Base-by-base conservation (phyloP, 352 stramenopile species). In the Phytopythium ostracodes region DNA sequence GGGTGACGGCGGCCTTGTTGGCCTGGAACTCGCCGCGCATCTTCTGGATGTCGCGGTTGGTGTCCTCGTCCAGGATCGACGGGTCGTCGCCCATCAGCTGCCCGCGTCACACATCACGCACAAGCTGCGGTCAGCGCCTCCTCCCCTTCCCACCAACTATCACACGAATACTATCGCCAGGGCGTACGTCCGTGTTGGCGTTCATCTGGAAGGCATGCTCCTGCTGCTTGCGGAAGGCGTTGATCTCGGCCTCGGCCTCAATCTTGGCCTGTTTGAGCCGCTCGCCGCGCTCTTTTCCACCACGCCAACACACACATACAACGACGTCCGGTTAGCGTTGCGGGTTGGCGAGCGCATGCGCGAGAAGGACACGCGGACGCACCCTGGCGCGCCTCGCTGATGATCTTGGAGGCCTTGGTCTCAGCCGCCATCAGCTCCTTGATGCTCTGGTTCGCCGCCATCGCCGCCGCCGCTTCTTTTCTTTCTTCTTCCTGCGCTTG, bases 371-470 rank as follows among this genome's bases (percentile, higher is more conserved):
- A 11, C 42, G 42, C 42, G 50, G 56, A 49, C 51, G 5, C 12
- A 92, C 85, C 87, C 79, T 91, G 79, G 27, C 86, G 81, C 27
- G 88, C 86, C 66, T 96, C 88, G 63, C 80, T 91, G 58, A 96
- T 92, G 73, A 96, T 92, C 68, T 93, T 90, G 62, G 84, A 94
- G n/a, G 88, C 86, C 78, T 94, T 96, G 52, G 79, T 91, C 79
- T 96, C 88, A 60, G 88, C 88, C 53, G 86, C 83, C 77, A 94
- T 92, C 40, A 96, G 81, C 81, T 96, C 88, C 73, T 96, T 92
- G 64, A 93, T 95, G 68, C 86, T 92, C 68, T 92, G 79, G 70
- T 95, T 92, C 65, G 79, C 79, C 47, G 86, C 81, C 86, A 95
- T 95, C 2, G 22, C 70, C 56, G 42, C 56, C 47, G 47, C n/a